Percentiles rank a stretch among this genome's conserved stretches.
Evolutionary conservation across 2,329 filamentous ascomycete genomes (phyloP).

Genomic region (Fusarium pseudograminearum): DNA sequence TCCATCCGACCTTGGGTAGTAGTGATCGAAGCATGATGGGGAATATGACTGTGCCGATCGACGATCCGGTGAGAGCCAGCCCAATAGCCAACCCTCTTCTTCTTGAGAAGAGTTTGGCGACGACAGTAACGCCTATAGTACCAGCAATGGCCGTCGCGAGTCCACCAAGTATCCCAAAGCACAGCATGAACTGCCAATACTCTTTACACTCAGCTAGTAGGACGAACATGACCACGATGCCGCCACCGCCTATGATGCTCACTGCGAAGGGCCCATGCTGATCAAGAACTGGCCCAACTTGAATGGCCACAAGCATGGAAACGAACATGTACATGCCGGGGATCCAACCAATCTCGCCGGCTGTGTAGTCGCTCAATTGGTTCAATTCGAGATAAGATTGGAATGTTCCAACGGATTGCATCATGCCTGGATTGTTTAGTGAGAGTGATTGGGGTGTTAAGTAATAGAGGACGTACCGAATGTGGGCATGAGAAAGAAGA

Average conservation of each 20-base stretch:
- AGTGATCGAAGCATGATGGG: slow-evolving; percentile 20
- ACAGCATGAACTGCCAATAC: slow-evolving; percentile 20
- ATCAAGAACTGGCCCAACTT: slow-evolving; percentile 15
- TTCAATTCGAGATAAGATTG: slow-evolving; percentile 23
- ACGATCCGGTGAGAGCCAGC: slow-evolving; percentile 4
- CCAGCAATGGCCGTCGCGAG: slow-evolving; percentile 7
- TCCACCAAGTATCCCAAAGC: slow-evolving; percentile 10
- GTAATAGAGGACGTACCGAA: not conserved
- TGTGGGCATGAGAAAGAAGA: slow-evolving; percentile 16
- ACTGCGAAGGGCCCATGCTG: slow-evolving; percentile 8
- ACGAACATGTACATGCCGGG: slow-evolving; percentile 21
- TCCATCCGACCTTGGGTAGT: slow-evolving; percentile 2
- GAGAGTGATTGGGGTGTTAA: not conserved
- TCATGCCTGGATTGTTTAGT: slow-evolving; percentile 1
- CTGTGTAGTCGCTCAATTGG: slow-evolving; percentile 15
- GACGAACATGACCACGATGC: slow-evolving; percentile 3
- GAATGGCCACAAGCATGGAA: slow-evolving; percentile 6
- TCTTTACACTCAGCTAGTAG: slow-evolving; percentile 10
- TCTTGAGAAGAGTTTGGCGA: slow-evolving; percentile 12
- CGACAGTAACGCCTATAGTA: slow-evolving; percentile 13
- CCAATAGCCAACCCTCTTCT: slow-evolving; percentile 15
- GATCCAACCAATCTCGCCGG: slow-evolving; percentile 16
- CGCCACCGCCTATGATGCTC: not conserved
- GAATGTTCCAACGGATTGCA: slow-evolving; percentile 21
- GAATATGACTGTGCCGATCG: slow-evolving; percentile 13